These are phyloP conservation scores for Ophiostoma triangulosporum DNA, from an alignment of 2,329 filamentous ascomycete species.

Conservation along the genomic window DNA sequence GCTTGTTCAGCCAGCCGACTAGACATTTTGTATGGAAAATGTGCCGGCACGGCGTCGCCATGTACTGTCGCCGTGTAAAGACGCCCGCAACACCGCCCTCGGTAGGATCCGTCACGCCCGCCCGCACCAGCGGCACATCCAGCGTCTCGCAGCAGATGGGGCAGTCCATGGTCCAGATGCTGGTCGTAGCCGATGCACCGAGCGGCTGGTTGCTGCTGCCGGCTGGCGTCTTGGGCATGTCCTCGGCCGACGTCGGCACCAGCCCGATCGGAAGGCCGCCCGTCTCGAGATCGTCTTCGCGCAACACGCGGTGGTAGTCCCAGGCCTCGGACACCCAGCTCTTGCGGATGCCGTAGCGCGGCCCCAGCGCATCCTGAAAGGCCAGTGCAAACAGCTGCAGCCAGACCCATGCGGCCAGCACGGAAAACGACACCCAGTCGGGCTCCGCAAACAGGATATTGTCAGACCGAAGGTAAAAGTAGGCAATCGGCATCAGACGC, in stretches of 20 bases:
- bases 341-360: slow-evolving; percentile 69
- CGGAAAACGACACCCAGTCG: slow-evolving; percentile 50
- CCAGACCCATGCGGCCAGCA: slow-evolving; percentile 71
- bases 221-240: background rate
- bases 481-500: slow-evolving; percentile 66
- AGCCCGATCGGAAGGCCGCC: slow-evolving; percentile 71
- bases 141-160: slow-evolving; percentile 89
- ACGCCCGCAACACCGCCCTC: slow-evolving; percentile 49
- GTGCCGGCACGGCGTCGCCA: slow-evolving; percentile 94
- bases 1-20: slow-evolving; percentile 91
- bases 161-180: slow-evolving; percentile 59
- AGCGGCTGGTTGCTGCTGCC: slow-evolving; percentile 7
- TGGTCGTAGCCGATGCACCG: slow-evolving; percentile 19
- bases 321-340: slow-evolving; percentile 63
- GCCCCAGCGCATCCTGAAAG: slow-evolving; percentile 73
- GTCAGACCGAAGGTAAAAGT: slow-evolving; percentile 65
- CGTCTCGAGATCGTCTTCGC: slow-evolving; percentile 68
- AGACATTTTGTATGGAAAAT: slow-evolving; percentile 88
- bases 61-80: slow-evolving; percentile 71
- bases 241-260: slow-evolving; percentile 1
- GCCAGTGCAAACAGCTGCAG: slow-evolving; percentile 66
- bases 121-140: slow-evolving; percentile 68
- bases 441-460: slow-evolving; percentile 71
- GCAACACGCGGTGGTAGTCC: slow-evolving; percentile 86
- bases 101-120: slow-evolving; percentile 36